Conservation (phyloP, 2,329 filamentous ascomycete genomes). For the Pestalotiopsis sp. region DNA sequence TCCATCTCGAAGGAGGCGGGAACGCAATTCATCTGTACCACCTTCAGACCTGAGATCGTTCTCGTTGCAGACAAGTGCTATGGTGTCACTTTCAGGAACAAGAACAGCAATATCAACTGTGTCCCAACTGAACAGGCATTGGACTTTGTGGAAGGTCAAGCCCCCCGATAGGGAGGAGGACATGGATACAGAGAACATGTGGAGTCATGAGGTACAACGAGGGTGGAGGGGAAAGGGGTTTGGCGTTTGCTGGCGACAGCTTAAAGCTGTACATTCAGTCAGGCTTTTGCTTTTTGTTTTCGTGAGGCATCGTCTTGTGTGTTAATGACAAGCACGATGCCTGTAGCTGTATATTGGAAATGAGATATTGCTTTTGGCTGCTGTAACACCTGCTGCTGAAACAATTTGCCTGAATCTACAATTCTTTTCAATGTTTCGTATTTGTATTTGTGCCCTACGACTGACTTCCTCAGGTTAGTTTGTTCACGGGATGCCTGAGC, state of each 20-base stretch:
- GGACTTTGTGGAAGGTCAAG: conserved; percentile 90
- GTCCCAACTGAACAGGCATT: conserved; percentile 86
- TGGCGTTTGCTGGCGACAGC: neutral
- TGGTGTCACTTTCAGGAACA: conserved; percentile 90
- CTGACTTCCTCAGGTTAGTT: no score
- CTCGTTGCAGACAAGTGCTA: conserved; percentile 97
- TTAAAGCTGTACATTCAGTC: conserved; percentile 2
- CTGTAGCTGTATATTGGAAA: neutral
- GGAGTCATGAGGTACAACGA: neutral
- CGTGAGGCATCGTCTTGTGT: neutral
- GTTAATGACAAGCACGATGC: neutral
- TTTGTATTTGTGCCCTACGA: no score
- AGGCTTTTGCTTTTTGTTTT: neutral
- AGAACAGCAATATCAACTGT: conserved; percentile 92
- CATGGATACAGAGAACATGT: neutral
- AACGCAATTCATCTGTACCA: conserved; percentile 95
- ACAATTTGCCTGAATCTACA: no score
- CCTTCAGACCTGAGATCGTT: conserved; percentile 96
- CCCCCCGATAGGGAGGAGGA: conserved; percentile 31
- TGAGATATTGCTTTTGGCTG: neutral
- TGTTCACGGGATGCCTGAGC: no score
- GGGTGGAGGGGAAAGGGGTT: conserved; percentile 3
- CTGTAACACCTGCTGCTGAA: neutral
- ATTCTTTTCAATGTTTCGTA: no score
- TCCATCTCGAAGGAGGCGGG: conserved; percentile 70